Conservation (phyloP, 2,329 filamentous ascomycete genomes). For the Hypomyces perniciosus region DNA sequence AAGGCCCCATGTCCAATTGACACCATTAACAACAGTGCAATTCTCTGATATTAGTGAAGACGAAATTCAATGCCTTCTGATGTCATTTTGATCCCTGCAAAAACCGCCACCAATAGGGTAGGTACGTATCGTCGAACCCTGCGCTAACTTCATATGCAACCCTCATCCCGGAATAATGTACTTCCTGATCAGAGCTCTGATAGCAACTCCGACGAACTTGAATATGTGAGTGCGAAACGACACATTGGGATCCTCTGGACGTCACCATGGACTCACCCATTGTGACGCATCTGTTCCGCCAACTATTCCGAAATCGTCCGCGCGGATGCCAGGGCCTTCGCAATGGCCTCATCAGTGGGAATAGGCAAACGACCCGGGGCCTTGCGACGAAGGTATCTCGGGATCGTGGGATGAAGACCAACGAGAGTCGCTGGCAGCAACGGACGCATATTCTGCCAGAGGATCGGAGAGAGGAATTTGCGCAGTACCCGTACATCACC, state of each 20-base stretch:
- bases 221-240: background rate
- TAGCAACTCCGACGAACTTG: background rate
- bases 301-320: conserved; percentile 66
- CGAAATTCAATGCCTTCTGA: conserved; percentile 14
- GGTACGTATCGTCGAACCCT: conserved; percentile 7
- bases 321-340: conserved; percentile 28
- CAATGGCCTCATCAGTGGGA: conserved; percentile 15
- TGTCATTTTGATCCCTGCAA: conserved; percentile 21
- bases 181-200: conserved; percentile 4
- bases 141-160: conserved; percentile 1
- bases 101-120: background rate
- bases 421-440: conserved; percentile 80
- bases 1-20: background rate
- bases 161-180: conserved; percentile 8
- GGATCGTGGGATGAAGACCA: conserved; percentile 39
- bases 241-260: background rate
- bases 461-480: conserved; percentile 76
- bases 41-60: background rate
- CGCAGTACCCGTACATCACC: conserved; percentile 77
- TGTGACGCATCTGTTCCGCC: conserved; percentile 72
- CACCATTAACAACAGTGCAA: background rate
- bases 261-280: conserved; percentile 72
- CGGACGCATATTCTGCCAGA: conserved; percentile 66
- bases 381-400: conserved; percentile 26
- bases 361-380: conserved; percentile 14